Conservation (phyloP, 306 rosid species). For the Elaeagnus macrophylla region DNA sequence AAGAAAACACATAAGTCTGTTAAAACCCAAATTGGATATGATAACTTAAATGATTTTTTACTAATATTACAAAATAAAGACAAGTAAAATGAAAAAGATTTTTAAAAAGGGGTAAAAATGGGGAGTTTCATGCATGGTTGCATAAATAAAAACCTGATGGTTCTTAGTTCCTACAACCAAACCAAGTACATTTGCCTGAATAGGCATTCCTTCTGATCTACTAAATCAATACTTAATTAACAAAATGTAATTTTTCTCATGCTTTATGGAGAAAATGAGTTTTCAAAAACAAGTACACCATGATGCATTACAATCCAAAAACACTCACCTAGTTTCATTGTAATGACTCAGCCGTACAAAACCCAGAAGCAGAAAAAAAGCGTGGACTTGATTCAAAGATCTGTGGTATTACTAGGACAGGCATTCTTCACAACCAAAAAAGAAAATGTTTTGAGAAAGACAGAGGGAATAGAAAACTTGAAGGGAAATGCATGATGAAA, state of each 20-base stretch:
- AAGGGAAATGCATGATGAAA: slow-evolving; percentile 11
- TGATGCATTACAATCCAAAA: neutral
- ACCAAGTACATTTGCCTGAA: too few relatives aligned
- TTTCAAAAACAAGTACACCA: neutral
- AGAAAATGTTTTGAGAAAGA: slow-evolving; percentile 11
- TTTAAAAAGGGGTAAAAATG: too few relatives aligned
- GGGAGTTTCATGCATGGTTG: too few relatives aligned
- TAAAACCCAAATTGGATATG: too few relatives aligned
- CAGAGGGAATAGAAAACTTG: slow-evolving; percentile 11
- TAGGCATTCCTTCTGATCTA: too few relatives aligned
- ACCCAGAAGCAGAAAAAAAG: slow-evolving; percentile 23
- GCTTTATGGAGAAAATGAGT: too few relatives aligned
- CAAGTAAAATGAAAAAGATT: too few relatives aligned
- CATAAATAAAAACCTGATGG: too few relatives aligned
- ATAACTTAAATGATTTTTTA: too few relatives aligned
- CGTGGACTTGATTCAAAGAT: slow-evolving; percentile 19
- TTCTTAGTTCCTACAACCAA: too few relatives aligned
- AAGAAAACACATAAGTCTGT: too few relatives aligned
- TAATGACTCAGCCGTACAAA: slow-evolving; percentile 19
- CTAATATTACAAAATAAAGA: too few relatives aligned
- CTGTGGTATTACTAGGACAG: neutral
- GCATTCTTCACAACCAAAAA: slow-evolving; percentile 26
- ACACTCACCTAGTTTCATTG: slow-evolving; percentile 45
- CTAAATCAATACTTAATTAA: neutral
- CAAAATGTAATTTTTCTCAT: neutral